Percentiles rank a stretch among this genome's conserved stretches.
These are phyloP conservation scores for Camillea tinctor DNA, from an alignment of 2,329 filamentous ascomycete species.

Conservation along the genomic window DNA sequence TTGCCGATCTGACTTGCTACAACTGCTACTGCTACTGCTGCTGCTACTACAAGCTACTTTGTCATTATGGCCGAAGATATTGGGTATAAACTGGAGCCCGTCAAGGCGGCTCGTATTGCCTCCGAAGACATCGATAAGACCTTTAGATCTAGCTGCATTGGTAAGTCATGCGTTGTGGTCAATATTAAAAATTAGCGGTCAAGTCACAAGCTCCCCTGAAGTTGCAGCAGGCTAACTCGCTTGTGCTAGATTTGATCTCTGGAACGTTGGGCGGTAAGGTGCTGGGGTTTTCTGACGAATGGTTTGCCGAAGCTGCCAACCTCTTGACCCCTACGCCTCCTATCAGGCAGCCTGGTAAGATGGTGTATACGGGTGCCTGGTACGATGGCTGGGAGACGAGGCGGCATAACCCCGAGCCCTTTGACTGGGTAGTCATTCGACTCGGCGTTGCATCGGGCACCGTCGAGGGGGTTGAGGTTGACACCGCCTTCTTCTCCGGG, in stretches of 20 bases:
- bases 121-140: constrained; percentile 59
- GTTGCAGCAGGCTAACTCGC: constrained; percentile 13
- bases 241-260: constrained; percentile 56
- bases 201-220: background rate
- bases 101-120: constrained; percentile 48
- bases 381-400: constrained; percentile 71
- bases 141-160: constrained; percentile 61
- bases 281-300: constrained; percentile 65
- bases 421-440: constrained; percentile 67
- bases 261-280: constrained; percentile 61
- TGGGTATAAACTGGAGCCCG: constrained; percentile 56
- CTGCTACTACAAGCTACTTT: background rate
- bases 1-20: background rate
- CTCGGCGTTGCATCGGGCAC: constrained; percentile 69
- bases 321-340: constrained; percentile 63
- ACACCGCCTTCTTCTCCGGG: constrained; percentile 79
- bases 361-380: constrained; percentile 69
- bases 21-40: background rate
- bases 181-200: background rate
- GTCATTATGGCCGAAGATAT: constrained; percentile 39
- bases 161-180: constrained; percentile 39
- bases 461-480: constrained; percentile 73
- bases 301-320: constrained; percentile 66
- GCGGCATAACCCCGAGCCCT: constrained; percentile 61
- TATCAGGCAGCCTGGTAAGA: constrained; percentile 63